phyloP scores from a whole-genome alignment of 495 filamentous ascomycete genomes.

The Xylaria curta region DNA sequence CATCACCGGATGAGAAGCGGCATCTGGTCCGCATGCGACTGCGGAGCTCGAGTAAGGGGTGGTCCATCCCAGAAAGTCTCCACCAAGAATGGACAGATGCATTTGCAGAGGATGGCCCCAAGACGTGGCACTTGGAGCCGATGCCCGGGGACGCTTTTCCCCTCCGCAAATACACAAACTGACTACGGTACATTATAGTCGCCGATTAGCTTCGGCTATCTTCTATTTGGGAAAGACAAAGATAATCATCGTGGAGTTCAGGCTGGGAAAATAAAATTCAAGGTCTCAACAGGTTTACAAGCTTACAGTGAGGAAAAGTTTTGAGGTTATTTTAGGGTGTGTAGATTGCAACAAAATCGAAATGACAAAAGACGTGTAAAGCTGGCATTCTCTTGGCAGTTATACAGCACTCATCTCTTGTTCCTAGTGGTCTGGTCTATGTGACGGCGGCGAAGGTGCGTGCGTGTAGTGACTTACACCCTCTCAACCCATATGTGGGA shows the following conservation, averaged over 20 bases:
- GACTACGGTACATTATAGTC: constrained; percentile 25
- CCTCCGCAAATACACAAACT: constrained; percentile 56
- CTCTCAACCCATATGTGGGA: constrained; percentile 3
- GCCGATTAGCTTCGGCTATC: not conserved
- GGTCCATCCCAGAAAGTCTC: constrained; percentile 53
- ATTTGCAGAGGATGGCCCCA: constrained; percentile 47
- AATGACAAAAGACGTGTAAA: not conserved
- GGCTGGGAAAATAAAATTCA: constrained; percentile 12
- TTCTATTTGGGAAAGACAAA: not conserved
- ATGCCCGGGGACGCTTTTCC: constrained; percentile 59
- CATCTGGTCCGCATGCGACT: constrained; percentile 61
- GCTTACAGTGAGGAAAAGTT: constrained; percentile 8
- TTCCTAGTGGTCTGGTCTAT: constrained; percentile 18
- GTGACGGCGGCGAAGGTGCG: constrained; percentile 22
- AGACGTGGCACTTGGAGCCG: constrained; percentile 58
- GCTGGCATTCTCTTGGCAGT: constrained; percentile 19
- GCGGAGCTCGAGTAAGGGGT: constrained; percentile 51
- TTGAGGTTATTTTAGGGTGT: constrained; percentile 15
- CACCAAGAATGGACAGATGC: constrained; percentile 52
- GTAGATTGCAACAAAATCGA: constrained; percentile 18
- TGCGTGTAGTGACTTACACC: constrained; percentile 16
- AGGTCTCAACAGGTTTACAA: constrained; percentile 9
- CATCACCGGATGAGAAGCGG: constrained; percentile 48
- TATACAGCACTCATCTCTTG: constrained; percentile 7
- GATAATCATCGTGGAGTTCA: constrained; percentile 12